Base-by-base conservation (phyloP, 805 yeast species). In the Suhomyces emberorum region DNA sequence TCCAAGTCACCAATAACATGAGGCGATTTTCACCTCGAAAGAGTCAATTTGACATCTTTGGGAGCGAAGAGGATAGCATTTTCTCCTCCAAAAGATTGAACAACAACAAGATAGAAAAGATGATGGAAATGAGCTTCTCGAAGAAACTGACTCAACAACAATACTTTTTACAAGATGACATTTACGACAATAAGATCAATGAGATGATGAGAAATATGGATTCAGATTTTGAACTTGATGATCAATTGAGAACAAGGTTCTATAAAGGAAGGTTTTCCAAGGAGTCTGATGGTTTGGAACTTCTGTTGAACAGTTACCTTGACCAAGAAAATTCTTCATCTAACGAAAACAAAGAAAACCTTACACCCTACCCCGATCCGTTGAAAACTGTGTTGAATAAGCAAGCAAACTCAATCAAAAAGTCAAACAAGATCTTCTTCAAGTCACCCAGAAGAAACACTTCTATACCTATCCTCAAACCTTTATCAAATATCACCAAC, bases 101-200 rank as follows among this genome's bases (percentile, higher is more conserved):
- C 28, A 63, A 64, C 36, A 52, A 58, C 42, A 69, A 68, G 40
- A 55, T 69, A 26, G 64, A 60, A 22, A 64, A 63, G 37, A 52
- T 70, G 43, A 54, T 69, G 16, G 42, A 49, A 26, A 14, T 23
- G 26, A 14, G 26, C 14, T 9, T 23, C 5, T 23, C 26, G 6
- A 23, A 23, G 26, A 23, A 11, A 14, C 12, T 5, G 6, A 23
- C 12, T 14, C 26, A 23, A n/a, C 12, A 23, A n/a, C 8, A 14
- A n/a, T 5, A 5, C 8, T 7, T 7, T 5, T 11, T 11, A 23
- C 14, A 23, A 7, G 26, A 23, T 5, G 12, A 11, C 12, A 6
- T 5, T 8, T 23, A 64, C 24, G 56, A 52, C 20, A 51, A 51
- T 4, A 16, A 25, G 11, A 23, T 19, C 30, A 38, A 43, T 20